Percentiles rank a stretch among this genome's conserved stretches.
Conservation (phyloP, 805 yeast species). For the Pachysolen tannophilus region DNA sequence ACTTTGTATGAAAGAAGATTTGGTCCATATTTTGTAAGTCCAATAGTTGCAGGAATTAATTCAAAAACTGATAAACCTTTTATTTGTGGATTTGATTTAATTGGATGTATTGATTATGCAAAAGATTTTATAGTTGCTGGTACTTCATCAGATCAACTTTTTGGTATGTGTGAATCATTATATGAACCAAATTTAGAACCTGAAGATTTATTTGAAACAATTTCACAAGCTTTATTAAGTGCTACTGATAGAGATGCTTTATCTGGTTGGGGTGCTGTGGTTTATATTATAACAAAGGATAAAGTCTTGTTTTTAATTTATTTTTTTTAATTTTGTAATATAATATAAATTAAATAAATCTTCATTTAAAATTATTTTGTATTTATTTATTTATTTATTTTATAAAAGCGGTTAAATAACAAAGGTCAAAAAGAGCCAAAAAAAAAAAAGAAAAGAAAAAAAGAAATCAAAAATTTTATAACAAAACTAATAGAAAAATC, state of each 20-base stretch:
- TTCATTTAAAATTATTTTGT: too few species aligned
- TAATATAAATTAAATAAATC: too few species aligned
- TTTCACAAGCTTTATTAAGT: conserved; percentile 85
- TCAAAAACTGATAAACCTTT: conserved; percentile 79
- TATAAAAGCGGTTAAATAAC: too few species aligned
- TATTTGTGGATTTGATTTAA: conserved; percentile 90
- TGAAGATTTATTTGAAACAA: conserved; percentile 92
- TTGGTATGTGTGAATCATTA: conserved; percentile 96
- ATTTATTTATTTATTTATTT: too few species aligned
- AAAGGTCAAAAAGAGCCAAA: too few species aligned
- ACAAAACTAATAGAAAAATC: too few species aligned
- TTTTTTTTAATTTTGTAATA: too few species aligned
- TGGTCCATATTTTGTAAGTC: conserved; percentile 96
- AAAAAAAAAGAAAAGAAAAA: too few species aligned
- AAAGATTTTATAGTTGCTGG: conserved; percentile 94
- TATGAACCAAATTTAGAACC: conserved; percentile 93
- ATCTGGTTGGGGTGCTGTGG: conserved; percentile 98
- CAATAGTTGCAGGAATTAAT: conserved; percentile 91
- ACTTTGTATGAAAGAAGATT: conserved; percentile 85
- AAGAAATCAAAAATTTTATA: too few species aligned
- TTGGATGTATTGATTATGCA: conserved; percentile 94
- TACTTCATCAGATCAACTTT: conserved; percentile 93
- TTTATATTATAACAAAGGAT: conserved; percentile 85
- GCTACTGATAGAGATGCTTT: conserved; percentile 97
- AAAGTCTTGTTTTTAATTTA: too few species aligned